Evolutionary conservation across 495 filamentous ascomycete species (phyloP).

Genomic region (Cercophora scortea): DNA sequence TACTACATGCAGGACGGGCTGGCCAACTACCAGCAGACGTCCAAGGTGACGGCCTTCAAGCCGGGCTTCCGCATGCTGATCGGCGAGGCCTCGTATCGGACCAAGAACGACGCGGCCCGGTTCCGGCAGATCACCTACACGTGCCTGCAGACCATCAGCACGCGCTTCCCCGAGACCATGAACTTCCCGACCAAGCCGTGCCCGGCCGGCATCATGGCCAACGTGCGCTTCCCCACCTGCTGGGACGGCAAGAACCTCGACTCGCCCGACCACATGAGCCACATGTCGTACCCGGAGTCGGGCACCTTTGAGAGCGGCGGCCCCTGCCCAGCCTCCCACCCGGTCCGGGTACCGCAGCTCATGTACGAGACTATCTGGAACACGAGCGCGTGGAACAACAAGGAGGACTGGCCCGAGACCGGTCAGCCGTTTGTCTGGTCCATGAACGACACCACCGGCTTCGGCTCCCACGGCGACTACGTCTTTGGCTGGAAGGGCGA

Average conservation of each 20-base stretch:
- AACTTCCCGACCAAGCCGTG: constrained; percentile 24
- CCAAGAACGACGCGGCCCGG: constrained; percentile 23
- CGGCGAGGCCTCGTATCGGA: constrained; percentile 24
- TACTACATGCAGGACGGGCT: constrained; percentile 40
- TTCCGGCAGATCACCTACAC: constrained; percentile 32
- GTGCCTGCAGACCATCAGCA: constrained; percentile 17
- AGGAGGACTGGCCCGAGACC: constrained; percentile 34
- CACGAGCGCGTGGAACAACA: constrained; percentile 26
- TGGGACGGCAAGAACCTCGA: constrained; percentile 16
- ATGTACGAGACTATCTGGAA: constrained; percentile 32
- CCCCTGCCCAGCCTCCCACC: constrained; percentile 25
- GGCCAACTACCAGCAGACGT: constrained; percentile 29
- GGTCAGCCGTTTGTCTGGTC: constrained; percentile 41
- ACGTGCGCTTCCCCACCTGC: constrained; percentile 22
- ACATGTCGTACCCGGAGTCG: constrained; percentile 29
- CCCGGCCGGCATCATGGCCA: constrained; percentile 27
- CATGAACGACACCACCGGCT: constrained; percentile 30
- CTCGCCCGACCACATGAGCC: constrained; percentile 22
- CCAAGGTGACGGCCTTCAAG: constrained; percentile 39
- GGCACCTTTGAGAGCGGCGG: constrained; percentile 30
- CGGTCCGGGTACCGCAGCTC: constrained; percentile 27
- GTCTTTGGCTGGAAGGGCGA: constrained; percentile 35
- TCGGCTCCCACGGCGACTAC: constrained; percentile 30
- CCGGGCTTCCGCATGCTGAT: constrained; percentile 36
- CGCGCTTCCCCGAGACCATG: constrained; percentile 18